Percentiles rank a stretch among this genome's conserved stretches.
These are phyloP conservation scores for Ascoidea asiatica DNA, from an alignment of 805 yeast genomes.

Conservation along the genomic window DNA sequence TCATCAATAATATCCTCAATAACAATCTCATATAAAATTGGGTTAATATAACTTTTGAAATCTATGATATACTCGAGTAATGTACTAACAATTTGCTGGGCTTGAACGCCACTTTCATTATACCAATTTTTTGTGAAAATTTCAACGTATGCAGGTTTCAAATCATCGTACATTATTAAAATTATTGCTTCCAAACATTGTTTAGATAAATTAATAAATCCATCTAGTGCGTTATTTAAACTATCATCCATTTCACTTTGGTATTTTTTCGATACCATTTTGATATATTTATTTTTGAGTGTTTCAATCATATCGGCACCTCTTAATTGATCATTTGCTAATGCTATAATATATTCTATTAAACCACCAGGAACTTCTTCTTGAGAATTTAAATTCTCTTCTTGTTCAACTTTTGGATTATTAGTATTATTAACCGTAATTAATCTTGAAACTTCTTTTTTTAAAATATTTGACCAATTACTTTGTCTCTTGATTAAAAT, in stretches of 20 bases:
- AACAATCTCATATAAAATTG: slow-evolving; percentile 39
- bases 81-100: slow-evolving; percentile 56
- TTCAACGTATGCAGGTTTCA: slow-evolving; percentile 43
- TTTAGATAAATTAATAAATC: slow-evolving; percentile 64
- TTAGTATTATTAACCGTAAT: slow-evolving; percentile 16
- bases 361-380: slow-evolving; percentile 56
- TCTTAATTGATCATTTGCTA: slow-evolving; percentile 73
- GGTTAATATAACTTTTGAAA: slow-evolving; percentile 36
- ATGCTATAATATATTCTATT: slow-evolving; percentile 67
- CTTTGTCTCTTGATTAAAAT: slow-evolving; percentile 48
- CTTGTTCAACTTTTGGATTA: slow-evolving; percentile 18
- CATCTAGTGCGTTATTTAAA: slow-evolving; percentile 57
- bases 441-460: slow-evolving; percentile 32
- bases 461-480: slow-evolving; percentile 45
- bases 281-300: slow-evolving; percentile 45
- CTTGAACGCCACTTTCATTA: slow-evolving; percentile 36
- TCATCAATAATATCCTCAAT: slow-evolving; percentile 41
- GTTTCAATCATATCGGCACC: slow-evolving; percentile 61
- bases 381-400: slow-evolving; percentile 24
- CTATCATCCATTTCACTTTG: slow-evolving; percentile 41
- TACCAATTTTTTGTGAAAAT: slow-evolving; percentile 67
- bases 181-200: slow-evolving; percentile 41
- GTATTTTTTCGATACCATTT: slow-evolving; percentile 54
- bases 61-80: slow-evolving; percentile 65
- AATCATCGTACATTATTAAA: slow-evolving; percentile 59